Evolutionary conservation across 2,329 filamentous ascomycete species (phyloP), one percentile per base, ranked within the genome.

Genomic region (Botryotinia globosa): DNA sequence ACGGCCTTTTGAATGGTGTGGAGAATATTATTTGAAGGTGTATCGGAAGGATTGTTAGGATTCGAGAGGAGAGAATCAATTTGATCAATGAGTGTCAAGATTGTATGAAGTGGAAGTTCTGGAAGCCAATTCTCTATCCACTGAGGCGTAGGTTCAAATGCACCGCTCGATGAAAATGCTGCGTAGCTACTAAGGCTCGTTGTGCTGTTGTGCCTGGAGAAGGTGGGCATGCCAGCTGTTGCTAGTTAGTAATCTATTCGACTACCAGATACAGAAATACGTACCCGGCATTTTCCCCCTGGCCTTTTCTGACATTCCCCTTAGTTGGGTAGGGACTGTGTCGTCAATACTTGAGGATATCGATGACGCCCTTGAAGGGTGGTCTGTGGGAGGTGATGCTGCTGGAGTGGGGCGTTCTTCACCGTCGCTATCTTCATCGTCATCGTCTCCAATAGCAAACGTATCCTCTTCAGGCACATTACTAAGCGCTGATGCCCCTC

Each of bases 41-140:
- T 72, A 86, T 87, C 73, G 79, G 83, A 59, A 80, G 79, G 74
- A 85, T 75, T 79, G 84, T 81, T 82, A 87, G 82, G 22, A 79
- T 78, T 51, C 77, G 90, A 82, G 82, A 94, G 80, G 32, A 90
- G 81, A 16, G 85, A 86, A 16, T 86, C 84, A 9, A 91, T 81
- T 78, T 92, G 90, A 76, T 90, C 87, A 71, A 97, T 93, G 18
- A 96, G 83, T 7, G 90, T 92, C 39, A 98, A 85, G 65, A 94
- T 90, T 0, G 94, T 97, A 82, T 98, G 94, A 2, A 98, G 87
- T 1, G 94, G 94, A 44, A 98, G 85, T 78, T 97, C 92, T 0
- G 93, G 92, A n/a, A 98, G 88, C 95, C 95, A 98, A 72, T 89
- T 92, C 77, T 98, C 94, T 76, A 98, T 93, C 94, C 96, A 98